Conservation (phyloP, 495 filamentous ascomycete genomes). For the Annulohypoxylon maeteangense region DNA sequence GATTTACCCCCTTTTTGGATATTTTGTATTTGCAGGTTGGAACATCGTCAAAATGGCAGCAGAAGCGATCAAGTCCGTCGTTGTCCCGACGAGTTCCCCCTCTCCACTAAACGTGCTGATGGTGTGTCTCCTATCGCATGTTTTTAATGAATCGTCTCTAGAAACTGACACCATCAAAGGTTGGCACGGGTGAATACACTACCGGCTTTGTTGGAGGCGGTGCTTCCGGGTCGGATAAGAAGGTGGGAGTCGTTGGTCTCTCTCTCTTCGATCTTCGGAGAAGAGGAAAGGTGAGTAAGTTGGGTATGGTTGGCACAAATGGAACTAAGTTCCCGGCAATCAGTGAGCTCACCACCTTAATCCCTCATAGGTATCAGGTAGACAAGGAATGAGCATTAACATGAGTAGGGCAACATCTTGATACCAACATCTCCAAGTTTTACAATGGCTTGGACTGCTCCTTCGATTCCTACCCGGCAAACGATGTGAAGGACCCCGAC, state of each 20-base stretch:
- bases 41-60: constrained; percentile 30
- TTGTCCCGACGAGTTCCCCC: constrained; percentile 34
- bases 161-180: constrained; percentile 55
- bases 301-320: constrained; percentile 90
- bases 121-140: constrained; percentile 59
- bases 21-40: not conserved
- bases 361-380: not conserved
- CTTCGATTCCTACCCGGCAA: constrained; percentile 82
- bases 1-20: not conserved
- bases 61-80: constrained; percentile 29
- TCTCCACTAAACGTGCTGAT: constrained; percentile 84
- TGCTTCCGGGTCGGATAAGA: constrained; percentile 86
- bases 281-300: constrained; percentile 84
- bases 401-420: constrained; percentile 78
- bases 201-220: constrained; percentile 86
- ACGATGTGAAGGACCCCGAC: constrained; percentile 76
- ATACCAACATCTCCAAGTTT: constrained; percentile 85
- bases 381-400: constrained; percentile 26
- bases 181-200: constrained; percentile 96
- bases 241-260: constrained; percentile 90
- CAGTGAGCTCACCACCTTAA: constrained; percentile 61
- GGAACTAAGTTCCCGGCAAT: constrained; percentile 92
- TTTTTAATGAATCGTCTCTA: constrained; percentile 16
- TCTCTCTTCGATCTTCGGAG: constrained; percentile 90
- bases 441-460: constrained; percentile 89